These are phyloP conservation scores for Emericellopsis terricola DNA, from an alignment of 495 filamentous ascomycete genomes.

Conservation along the genomic window DNA sequence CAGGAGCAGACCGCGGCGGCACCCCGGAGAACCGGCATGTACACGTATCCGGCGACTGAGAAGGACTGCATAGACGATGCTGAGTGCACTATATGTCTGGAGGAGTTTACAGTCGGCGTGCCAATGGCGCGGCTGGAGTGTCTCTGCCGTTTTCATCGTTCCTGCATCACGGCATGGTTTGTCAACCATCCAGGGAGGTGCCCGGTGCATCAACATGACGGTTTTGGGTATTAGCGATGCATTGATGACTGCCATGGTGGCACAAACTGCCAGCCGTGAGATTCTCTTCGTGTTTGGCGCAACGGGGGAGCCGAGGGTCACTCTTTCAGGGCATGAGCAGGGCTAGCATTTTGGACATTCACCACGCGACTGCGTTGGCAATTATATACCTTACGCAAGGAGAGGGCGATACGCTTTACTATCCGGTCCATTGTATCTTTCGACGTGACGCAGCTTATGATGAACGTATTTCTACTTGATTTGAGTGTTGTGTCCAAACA, in stretches of 20 bases:
- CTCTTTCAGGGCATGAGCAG: too few species aligned
- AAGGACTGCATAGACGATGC: constrained; percentile 73
- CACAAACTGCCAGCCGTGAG: too few species aligned
- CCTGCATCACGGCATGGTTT: constrained; percentile 42
- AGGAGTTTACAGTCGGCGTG: constrained; percentile 79
- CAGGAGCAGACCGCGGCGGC: constrained; percentile 10
- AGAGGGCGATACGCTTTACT: too few species aligned
- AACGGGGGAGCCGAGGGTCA: too few species aligned
- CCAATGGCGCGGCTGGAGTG: constrained; percentile 77
- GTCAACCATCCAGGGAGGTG: constrained; percentile 31
- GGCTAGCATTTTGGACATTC: too few species aligned
- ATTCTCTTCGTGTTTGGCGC: too few species aligned
- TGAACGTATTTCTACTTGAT: too few species aligned
- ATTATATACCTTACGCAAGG: too few species aligned
- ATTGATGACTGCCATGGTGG: neutral
- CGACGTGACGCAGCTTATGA: too few species aligned
- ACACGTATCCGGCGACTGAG: constrained; percentile 63
- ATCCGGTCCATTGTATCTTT: too few species aligned
- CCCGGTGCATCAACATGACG: constrained; percentile 36
- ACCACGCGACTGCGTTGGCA: too few species aligned
- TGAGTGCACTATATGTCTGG: constrained; percentile 92
- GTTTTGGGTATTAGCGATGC: constrained; percentile 22
- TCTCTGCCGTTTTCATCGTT: constrained; percentile 77
- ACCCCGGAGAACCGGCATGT: constrained; percentile 27
- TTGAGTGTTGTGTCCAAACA: too few species aligned